Evolutionary conservation across 768 basidiomycete genomes (phyloP).

Genomic region (Kwoniella dejecticola): DNA sequence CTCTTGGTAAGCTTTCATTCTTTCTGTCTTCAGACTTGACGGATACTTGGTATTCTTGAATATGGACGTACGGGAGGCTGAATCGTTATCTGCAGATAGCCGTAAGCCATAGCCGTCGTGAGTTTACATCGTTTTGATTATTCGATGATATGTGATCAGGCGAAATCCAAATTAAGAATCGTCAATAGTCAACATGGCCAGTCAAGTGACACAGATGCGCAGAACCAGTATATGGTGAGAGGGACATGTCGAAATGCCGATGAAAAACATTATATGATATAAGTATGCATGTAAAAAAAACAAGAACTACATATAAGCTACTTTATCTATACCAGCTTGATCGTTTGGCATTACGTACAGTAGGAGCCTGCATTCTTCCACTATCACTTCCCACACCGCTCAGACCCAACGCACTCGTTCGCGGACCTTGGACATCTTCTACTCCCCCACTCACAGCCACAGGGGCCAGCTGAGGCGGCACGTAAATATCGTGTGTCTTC

Average conservation of each 20-base stretch:
- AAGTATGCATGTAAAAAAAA: not conserved
- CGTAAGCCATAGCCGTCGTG: too few species aligned
- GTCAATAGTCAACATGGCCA: too few species aligned
- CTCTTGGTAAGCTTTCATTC: conserved; percentile 15
- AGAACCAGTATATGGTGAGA: too few species aligned
- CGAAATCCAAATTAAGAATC: too few species aligned
- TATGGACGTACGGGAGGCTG: conserved; percentile 48
- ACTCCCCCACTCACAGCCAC: conserved; percentile 27
- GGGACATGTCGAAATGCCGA: too few species aligned
- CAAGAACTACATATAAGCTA: not conserved
- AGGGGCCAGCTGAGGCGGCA: conserved; percentile 35
- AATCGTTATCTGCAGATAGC: conserved; percentile 38
- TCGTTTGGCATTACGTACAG: conserved; percentile 34
- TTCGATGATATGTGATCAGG: too few species aligned
- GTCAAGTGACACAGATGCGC: too few species aligned
- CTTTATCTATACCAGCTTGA: conserved; percentile 22
- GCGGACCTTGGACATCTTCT: conserved; percentile 31
- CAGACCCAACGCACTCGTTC: conserved; percentile 33
- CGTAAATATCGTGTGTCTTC: conserved; percentile 28
- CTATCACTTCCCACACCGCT: conserved; percentile 29
- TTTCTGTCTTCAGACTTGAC: conserved; percentile 14
- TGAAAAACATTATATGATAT: too few species aligned
- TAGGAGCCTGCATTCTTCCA: conserved; percentile 34
- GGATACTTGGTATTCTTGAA: conserved; percentile 6
- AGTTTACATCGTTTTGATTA: too few species aligned